Evolutionary conservation across 78 protist genomes (phyloP).

Genomic region (Cavenderia fasciculata): DNA sequence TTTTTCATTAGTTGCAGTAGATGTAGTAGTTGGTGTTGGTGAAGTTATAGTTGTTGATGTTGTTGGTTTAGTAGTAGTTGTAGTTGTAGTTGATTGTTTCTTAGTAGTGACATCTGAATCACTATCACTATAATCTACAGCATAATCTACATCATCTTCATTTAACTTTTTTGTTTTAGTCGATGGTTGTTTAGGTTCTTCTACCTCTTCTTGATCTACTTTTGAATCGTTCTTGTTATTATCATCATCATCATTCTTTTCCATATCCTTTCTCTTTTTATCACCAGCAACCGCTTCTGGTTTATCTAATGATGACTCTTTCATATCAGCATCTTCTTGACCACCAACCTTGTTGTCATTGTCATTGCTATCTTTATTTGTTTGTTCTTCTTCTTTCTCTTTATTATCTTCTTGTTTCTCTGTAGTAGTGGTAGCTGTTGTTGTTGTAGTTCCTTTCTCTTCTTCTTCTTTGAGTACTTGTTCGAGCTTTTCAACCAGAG

Average conservation of each 20-base stretch:
- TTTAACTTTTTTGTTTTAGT: too few species aligned
- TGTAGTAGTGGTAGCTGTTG: not conserved
- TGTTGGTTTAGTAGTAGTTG: constrained; percentile 1
- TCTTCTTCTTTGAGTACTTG: not conserved
- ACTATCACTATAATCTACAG: not conserved
- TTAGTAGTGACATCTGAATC: not conserved
- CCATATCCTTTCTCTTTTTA: not conserved
- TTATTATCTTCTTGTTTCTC: not conserved
- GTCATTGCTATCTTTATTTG: not conserved
- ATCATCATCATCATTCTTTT: not conserved
- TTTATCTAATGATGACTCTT: constrained; percentile 1
- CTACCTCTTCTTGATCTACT: not conserved
- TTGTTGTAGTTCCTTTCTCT: not conserved
- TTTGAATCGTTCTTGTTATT: not conserved
- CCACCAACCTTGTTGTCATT: not conserved
- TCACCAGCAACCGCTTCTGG: not conserved
- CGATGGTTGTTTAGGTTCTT: not conserved
- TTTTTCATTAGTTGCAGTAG: too few species aligned
- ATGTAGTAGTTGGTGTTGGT: not conserved
- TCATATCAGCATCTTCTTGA: not conserved
- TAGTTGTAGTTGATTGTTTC: not conserved
- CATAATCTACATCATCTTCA: too few species aligned
- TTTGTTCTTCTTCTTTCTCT: not conserved
- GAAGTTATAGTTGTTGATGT: not conserved
- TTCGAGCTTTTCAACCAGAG: constrained; percentile 6